A percentile compares a stretch with the other conserved stretches of the same genome.
These are phyloP conservation scores for Naganishia albida DNA, from an alignment of 1,284 basidiomycete species.

Conservation along the genomic window DNA sequence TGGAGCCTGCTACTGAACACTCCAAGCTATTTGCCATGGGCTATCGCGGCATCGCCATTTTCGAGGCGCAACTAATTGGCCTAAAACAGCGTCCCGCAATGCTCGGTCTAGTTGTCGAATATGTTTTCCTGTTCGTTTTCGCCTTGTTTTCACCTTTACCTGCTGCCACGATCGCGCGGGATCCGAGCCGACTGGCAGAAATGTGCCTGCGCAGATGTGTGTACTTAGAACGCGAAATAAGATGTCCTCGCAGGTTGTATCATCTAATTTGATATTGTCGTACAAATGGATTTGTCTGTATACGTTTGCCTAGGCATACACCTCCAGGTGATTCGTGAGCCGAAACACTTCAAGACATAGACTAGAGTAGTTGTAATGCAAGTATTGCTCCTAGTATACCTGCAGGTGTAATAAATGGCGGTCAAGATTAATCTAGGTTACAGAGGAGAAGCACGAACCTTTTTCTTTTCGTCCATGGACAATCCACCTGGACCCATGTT, in stretches of 20 bases:
- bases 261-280: not conserved
- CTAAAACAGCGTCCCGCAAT: no score
- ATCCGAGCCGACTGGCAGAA: no score
- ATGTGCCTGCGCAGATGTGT: no score
- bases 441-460: slow-evolving; percentile 59
- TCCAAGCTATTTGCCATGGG: not conserved
- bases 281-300: not conserved
- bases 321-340: not conserved
- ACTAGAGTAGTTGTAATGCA: not conserved
- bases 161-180: no score
- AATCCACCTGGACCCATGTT: slow-evolving; percentile 98
- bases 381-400: slow-evolving; percentile 10
- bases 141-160: no score
- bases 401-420: not conserved
- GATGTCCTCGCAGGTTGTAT: not conserved
- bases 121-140: no score
- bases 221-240: no score
- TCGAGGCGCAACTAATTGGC: no score
- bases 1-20: slow-evolving; percentile 14
- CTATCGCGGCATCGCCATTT: no score
- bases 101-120: no score
- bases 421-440: not conserved
- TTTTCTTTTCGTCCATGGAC: slow-evolving; percentile 99
- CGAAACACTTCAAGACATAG: no score
- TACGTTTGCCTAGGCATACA: slow-evolving; percentile 1